These are phyloP conservation scores for Diaporthe nobilis DNA, from an alignment of 2,329 filamentous ascomycete species.

Conservation along the genomic window DNA sequence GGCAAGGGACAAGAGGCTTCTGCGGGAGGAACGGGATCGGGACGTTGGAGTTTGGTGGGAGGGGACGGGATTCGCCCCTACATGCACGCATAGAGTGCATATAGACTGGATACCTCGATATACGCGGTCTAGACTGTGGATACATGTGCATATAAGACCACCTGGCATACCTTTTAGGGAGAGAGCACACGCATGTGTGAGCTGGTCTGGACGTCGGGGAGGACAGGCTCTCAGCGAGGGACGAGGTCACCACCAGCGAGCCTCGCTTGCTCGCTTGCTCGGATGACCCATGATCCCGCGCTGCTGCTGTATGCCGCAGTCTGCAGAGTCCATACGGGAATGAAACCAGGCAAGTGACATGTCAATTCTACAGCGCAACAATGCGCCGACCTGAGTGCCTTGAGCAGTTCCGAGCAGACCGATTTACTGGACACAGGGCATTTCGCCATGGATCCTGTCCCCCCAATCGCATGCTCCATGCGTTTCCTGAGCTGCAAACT, in stretches of 20 bases:
- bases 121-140: background rate
- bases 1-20: background rate
- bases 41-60: background rate
- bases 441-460: background rate
- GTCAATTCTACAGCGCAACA: background rate
- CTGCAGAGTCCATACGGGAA: background rate
- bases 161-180: too few relatives aligned
- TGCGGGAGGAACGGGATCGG: conserved; percentile 16
- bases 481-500: background rate
- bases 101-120: background rate
- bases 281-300: conserved; percentile 5
- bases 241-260: conserved; percentile 4
- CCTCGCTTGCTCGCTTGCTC: conserved; percentile 1
- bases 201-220: background rate
- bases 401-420: background rate
- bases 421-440: background rate
- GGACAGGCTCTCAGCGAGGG: background rate
- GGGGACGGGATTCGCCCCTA: background rate
- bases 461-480: background rate
- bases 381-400: background rate
- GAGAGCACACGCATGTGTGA: background rate
- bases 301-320: conserved; percentile 4
- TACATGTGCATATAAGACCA: background rate
- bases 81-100: background rate
- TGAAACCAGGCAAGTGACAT: conserved; percentile 22